A percentile compares a stretch with the other conserved stretches of the same genome.
These are phyloP conservation scores for Cystofilobasidium capitatum DNA, from an alignment of 768 basidiomycete genomes.

Conservation along the genomic window DNA sequence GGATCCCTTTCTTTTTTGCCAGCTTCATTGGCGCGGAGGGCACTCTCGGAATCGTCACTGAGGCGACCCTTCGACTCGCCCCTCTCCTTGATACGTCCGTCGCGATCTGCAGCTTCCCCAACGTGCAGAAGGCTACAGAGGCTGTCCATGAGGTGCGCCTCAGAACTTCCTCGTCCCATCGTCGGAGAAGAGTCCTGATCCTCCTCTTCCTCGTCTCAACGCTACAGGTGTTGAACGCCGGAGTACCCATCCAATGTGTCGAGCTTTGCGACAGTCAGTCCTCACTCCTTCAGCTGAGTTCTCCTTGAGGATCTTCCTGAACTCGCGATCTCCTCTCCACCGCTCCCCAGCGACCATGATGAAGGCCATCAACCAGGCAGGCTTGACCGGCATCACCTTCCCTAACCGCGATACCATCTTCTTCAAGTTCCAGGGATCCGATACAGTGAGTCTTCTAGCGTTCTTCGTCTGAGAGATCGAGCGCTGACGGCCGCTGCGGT, in stretches of 20 bases:
- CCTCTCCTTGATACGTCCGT: slow-evolving; percentile 74
- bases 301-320: too few relatives aligned
- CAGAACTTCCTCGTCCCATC: too few relatives aligned
- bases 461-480: neutral
- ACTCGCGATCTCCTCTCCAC: neutral
- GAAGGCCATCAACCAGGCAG: slow-evolving; percentile 28
- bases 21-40: slow-evolving; percentile 69
- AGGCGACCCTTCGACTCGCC: slow-evolving; percentile 67
- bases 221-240: slow-evolving; percentile 26
- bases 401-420: slow-evolving; percentile 71
- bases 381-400: slow-evolving; percentile 41
- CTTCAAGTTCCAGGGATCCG: slow-evolving; percentile 50
- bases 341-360: slow-evolving; percentile 26
- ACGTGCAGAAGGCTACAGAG: slow-evolving; percentile 63
- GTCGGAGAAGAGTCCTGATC: slow-evolving; percentile 54
- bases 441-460: neutral
- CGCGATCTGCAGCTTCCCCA: slow-evolving; percentile 76
- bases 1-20: neutral
- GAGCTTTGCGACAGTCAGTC: slow-evolving; percentile 21
- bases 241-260: slow-evolving; percentile 26
- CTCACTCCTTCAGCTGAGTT: neutral
- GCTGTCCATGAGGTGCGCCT: slow-evolving; percentile 66
- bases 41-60: slow-evolving; percentile 27
- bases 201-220: slow-evolving; percentile 69
- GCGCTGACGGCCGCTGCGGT: neutral